These are phyloP conservation scores for Tricholoma saponaceum DNA, from an alignment of 768 basidiomycete genomes.

Conservation along the genomic window DNA sequence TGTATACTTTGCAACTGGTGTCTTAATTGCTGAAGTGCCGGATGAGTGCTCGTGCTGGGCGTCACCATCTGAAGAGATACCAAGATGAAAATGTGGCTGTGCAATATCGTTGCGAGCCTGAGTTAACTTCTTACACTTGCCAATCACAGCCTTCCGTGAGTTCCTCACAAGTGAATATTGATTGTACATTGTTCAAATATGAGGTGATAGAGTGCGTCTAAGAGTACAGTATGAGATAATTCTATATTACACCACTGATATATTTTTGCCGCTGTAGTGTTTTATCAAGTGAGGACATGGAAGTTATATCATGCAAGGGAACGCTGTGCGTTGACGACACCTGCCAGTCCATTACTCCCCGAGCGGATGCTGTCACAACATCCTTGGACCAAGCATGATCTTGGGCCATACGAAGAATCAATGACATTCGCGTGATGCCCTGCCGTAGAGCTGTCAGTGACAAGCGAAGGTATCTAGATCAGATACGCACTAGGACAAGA, in stretches of 20 bases:
- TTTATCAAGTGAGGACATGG: constrained; percentile 4
- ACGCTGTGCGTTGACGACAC: constrained; percentile 19
- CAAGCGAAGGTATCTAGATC: background rate
- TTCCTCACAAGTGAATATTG: no score
- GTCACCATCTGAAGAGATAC: background rate
- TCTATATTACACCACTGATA: background rate
- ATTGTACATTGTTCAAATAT: background rate
- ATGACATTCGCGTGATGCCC: constrained; percentile 16
- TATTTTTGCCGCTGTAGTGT: background rate
- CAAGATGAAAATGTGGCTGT: background rate
- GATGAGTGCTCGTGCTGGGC: constrained; percentile 14
- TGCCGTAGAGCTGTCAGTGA: background rate
- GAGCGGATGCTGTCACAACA: constrained; percentile 12
- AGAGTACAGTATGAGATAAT: background rate
- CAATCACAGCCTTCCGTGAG: no score
- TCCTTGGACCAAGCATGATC: constrained; percentile 21
- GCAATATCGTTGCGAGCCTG: no score
- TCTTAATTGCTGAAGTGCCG: constrained; percentile 27
- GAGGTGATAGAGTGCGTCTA: background rate
- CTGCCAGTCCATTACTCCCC: constrained; percentile 19
- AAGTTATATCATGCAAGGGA: constrained; percentile 13
- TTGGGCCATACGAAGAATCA: constrained; percentile 19
- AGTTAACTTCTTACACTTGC: no score
- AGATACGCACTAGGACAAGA: constrained; percentile 25
- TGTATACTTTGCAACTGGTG: constrained; percentile 28